Base-by-base conservation (phyloP, 495 filamentous ascomycete species). In the Xylaria nigripes region DNA sequence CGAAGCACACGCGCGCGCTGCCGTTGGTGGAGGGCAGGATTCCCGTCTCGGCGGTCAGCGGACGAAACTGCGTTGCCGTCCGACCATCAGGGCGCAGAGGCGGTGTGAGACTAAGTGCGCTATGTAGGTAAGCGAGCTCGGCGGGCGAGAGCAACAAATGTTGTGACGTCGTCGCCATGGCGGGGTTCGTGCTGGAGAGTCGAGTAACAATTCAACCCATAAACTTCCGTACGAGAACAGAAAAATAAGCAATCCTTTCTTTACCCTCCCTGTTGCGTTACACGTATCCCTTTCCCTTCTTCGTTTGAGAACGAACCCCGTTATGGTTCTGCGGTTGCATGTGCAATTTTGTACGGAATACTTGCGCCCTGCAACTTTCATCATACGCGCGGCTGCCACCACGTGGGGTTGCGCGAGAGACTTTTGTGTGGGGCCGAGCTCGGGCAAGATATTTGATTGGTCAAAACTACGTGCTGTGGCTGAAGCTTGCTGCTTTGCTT, bases 101-200 rank as follows among this genome's bases (percentile, higher is more conserved):
- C n/a, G 82, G 85, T 13, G 71, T 70, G 29, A 84, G 80, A 10
- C 81, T 76, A 61, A 98, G 89, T 3, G 93, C 93, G 50, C 84
- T 80, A 80, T 91, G 90, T 45, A 96, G 83, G 78, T 95, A 98
- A 67, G 91, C 88, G 61, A 97, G 89, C 70, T 98, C 94, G 60
- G 93, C 89, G 38, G 91, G 91, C 19, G 90, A 96, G 71, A 98
- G 84, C 60, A 87, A 83, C 21, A 77, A 67, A 61, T 78, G 76
- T 54, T 76, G 72, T 41, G 66, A 61, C 27, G 73, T 66, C 13
- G 64, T 44, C 22, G 64, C 56, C 47, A 62, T 63, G 46, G 51
- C 36, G 47, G 54, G 54, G 32, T 18, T 27, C 19, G 48, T 21
- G 29, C 9, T 16, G 19, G 30, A 2, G 42, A n/a, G 2, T 16